Conservation (phyloP, 1,284 basidiomycete species). For the Ceratobasidium sp. region DNA sequence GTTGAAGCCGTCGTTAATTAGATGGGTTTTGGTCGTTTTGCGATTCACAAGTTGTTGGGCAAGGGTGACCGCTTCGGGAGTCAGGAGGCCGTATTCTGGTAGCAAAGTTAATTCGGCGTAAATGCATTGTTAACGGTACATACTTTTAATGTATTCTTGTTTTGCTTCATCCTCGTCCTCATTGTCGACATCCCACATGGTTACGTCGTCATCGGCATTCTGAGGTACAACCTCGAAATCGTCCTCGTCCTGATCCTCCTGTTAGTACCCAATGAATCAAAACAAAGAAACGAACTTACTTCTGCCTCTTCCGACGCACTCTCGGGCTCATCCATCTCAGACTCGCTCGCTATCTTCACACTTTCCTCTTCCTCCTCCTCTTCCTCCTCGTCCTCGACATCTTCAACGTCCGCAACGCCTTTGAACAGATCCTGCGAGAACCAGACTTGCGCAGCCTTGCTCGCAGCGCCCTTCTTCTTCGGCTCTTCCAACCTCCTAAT, state of each 20-base stretch:
- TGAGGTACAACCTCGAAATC: slow-evolving; percentile 82
- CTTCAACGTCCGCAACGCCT: slow-evolving; percentile 67
- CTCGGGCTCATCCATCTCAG: slow-evolving; percentile 52
- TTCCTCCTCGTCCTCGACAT: slow-evolving; percentile 60
- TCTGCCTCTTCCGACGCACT: slow-evolving; percentile 56
- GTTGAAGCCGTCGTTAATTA: slow-evolving; percentile 97
- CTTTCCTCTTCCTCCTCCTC: slow-evolving; percentile 59
- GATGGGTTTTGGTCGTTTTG: slow-evolving; percentile 85
- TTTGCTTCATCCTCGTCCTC: slow-evolving; percentile 82
- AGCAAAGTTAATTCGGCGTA: slow-evolving; percentile 39
- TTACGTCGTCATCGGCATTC: slow-evolving; percentile 66
- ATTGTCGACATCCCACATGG: slow-evolving; percentile 85
- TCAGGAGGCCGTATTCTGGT: slow-evolving; percentile 85
- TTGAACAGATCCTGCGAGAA: slow-evolving; percentile 95
- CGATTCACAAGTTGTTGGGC: slow-evolving; percentile 95
- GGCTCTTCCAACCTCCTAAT: slow-evolving; percentile 58
- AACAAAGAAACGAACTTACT: slow-evolving; percentile 43
- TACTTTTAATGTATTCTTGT: slow-evolving; percentile 76
- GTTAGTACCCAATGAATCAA: not conserved
- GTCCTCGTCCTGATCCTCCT: slow-evolving; percentile 53
- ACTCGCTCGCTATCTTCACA: slow-evolving; percentile 55
- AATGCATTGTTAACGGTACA: slow-evolving; percentile 49
- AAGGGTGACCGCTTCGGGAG: slow-evolving; percentile 91
- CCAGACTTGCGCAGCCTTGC: slow-evolving; percentile 77
- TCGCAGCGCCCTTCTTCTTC: slow-evolving; percentile 54